Conservation (phyloP, 352 stramenopile genomes). For the Pythium periplocum region DNA sequence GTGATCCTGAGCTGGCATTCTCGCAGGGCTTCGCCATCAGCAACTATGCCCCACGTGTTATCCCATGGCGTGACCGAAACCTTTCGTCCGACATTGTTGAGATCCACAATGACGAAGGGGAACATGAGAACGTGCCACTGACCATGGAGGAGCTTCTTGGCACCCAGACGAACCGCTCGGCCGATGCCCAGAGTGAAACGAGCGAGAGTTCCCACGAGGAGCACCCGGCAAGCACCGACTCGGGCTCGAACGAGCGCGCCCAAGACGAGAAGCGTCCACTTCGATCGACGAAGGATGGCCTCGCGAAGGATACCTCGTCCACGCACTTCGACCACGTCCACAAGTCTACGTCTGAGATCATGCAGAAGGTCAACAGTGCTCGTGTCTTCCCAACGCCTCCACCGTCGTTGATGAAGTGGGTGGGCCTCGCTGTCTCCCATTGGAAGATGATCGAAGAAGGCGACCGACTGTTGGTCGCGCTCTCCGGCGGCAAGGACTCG, state of each 20-base stretch:
- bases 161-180: conserved; percentile 4
- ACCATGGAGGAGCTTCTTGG: background rate
- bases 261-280: conserved; percentile 17
- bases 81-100: background rate
- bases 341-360: conserved; percentile 21
- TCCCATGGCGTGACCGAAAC: conserved; percentile 6
- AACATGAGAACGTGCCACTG: background rate
- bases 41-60: background rate
- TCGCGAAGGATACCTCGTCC: conserved; percentile 4
- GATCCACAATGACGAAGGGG: background rate
- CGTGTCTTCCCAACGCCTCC: conserved; percentile 35
- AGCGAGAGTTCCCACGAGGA: background rate
- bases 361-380: conserved; percentile 24
- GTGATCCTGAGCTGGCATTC: conserved; percentile 10
- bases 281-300: conserved; percentile 10
- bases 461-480: conserved; percentile 90
- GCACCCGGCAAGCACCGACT: background rate
- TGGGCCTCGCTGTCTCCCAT: conserved; percentile 80
- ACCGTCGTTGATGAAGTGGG: conserved; percentile 30
- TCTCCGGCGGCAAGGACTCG: conserved; percentile 96
- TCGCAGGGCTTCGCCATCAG: conserved; percentile 4
- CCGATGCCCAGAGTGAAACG: background rate
- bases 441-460: conserved; percentile 93
- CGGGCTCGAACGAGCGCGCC: conserved; percentile 14
- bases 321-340: conserved; percentile 15